Conservation (phyloP, 2,329 filamentous ascomycete species). For the Alternaria sp. region DNA sequence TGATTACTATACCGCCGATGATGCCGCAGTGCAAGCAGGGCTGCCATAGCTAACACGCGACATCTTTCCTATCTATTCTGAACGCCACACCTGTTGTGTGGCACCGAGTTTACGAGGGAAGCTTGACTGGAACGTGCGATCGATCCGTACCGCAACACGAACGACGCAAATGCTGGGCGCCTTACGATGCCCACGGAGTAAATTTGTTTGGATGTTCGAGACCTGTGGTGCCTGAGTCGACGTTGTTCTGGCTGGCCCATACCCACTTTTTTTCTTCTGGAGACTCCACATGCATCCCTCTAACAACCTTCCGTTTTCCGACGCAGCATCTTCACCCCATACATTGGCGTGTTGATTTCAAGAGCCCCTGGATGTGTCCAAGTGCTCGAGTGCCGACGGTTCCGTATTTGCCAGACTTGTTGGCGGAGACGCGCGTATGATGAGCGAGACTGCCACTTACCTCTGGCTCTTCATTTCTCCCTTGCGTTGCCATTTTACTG, state of each 20-base stretch:
- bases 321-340: neutral
- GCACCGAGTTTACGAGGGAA: neutral
- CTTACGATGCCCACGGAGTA: neutral
- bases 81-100: neutral
- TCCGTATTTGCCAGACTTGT: neutral
- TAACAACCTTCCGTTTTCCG: neutral
- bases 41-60: neutral
- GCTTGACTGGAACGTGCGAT: conserved; percentile 4
- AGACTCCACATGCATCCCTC: neutral
- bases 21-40: neutral
- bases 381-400: neutral
- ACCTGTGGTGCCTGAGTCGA: conserved; percentile 3
- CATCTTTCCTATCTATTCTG: too few species aligned
- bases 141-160: conserved; percentile 10
- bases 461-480: neutral
- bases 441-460: neutral
- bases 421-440: neutral
- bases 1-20: neutral
- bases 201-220: neutral
- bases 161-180: neutral
- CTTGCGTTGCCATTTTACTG: neutral
- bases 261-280: neutral
- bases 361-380: neutral
- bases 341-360: neutral
- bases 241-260: neutral